A percentile compares a stretch with the other conserved stretches of the same genome.
These are phyloP conservation scores for Cytospora paraplurivora DNA, from an alignment of 2,329 filamentous ascomycete species.

Conservation along the genomic window DNA sequence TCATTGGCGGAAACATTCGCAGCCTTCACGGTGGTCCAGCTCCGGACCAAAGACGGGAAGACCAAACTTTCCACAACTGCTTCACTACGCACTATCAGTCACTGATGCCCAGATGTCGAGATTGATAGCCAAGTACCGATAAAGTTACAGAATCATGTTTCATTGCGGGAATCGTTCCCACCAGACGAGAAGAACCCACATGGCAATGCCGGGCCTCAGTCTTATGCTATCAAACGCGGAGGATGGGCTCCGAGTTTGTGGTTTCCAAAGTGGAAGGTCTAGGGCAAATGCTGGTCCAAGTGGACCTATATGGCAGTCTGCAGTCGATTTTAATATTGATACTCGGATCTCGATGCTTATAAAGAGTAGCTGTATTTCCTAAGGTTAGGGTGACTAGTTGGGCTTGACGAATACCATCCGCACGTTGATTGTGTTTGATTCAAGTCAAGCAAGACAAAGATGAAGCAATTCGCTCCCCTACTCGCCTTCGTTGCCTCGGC, in stretches of 20 bases:
- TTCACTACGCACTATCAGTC: not conserved
- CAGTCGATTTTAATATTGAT: not conserved
- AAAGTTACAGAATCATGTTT: not conserved
- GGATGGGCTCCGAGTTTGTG: not conserved
- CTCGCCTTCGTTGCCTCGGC: constrained; percentile 10
- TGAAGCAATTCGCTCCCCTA: constrained; percentile 12
- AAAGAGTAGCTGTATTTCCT: not conserved
- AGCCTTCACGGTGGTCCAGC: not conserved
- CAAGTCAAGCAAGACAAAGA: not conserved
- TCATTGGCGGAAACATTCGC: not conserved
- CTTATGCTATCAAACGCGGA: not conserved
- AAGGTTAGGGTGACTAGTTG: not conserved
- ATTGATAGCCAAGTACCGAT: not conserved
- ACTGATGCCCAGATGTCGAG: not conserved
- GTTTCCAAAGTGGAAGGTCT: not conserved
- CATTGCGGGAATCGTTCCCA: not conserved
- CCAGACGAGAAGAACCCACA: not conserved
- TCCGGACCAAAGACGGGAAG: not conserved
- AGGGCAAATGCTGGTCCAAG: not conserved
- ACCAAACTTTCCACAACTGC: not conserved
- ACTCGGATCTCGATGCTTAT: not conserved
- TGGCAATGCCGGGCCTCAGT: not conserved
- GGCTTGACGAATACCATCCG: not conserved
- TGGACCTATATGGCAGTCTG: not conserved
- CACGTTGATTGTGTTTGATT: not conserved